Conservation (phyloP, 2,329 filamentous ascomycete species). For the Colletotrichum coccodes region DNA sequence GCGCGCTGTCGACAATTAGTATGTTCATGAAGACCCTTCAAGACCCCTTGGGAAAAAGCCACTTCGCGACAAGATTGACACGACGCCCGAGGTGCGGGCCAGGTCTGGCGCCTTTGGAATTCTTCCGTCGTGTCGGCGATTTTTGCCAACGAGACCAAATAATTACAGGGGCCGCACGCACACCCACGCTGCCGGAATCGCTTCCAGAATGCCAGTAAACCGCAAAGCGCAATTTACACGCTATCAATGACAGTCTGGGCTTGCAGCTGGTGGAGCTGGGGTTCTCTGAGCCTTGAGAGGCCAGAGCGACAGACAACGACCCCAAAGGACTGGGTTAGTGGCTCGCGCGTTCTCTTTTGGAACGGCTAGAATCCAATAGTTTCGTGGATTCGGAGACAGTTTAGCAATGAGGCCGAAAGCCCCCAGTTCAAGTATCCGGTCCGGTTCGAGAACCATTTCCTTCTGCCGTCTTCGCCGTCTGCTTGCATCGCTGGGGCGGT, state of each 20-base stretch:
- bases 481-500: not conserved
- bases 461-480: not conserved
- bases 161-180: not conserved
- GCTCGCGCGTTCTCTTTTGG: not conserved
- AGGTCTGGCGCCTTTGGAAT: slow-evolving; percentile 12
- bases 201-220: not conserved
- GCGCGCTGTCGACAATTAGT: not conserved
- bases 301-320: not conserved
- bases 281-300: not conserved
- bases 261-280: not conserved
- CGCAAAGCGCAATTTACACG: not conserved
- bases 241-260: slow-evolving; percentile 13
- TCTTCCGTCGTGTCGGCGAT: slow-evolving; percentile 31
- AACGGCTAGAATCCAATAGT: slow-evolving; percentile 9
- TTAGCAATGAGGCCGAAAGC: not conserved
- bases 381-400: not conserved
- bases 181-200: slow-evolving; percentile 9
- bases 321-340: not conserved
- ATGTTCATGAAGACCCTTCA: not conserved
- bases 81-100: slow-evolving; percentile 26
- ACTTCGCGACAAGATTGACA: slow-evolving; percentile 30
- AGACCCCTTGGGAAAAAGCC: not conserved
- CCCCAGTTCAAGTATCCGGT: too few relatives aligned
- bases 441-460: not conserved
- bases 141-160: slow-evolving; percentile 2